Conservation (phyloP, 257 asterid genomes). For the Solanum clarkiae region DNA sequence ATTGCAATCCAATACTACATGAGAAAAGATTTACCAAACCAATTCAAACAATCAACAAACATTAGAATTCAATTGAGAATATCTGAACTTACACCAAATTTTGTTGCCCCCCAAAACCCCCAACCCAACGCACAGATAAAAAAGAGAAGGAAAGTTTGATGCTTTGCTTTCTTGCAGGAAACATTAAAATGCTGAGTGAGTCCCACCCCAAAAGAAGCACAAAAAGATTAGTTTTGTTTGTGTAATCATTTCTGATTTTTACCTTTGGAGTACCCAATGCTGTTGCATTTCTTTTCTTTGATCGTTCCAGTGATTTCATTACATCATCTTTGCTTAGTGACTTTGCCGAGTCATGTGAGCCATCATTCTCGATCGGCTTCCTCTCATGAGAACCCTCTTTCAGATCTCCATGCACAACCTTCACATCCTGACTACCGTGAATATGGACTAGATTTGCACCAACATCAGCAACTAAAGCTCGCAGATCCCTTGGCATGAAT, state of each 20-base stretch:
- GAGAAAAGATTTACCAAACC: background rate
- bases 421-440: slow-evolving; percentile 4
- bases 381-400: slow-evolving; percentile 19
- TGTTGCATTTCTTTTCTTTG: slow-evolving; percentile 92
- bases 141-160: background rate
- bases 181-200: background rate
- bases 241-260: background rate
- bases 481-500: slow-evolving; percentile 85
- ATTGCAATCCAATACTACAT: background rate
- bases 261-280: slow-evolving; percentile 98
- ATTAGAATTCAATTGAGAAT: background rate
- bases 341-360: slow-evolving; percentile 20
- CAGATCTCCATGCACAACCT: slow-evolving; percentile 26
- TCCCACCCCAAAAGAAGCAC: background rate
- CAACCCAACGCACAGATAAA: background rate
- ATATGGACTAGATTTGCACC: slow-evolving; percentile 56
- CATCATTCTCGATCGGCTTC: slow-evolving; percentile 16
- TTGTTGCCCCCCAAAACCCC: background rate
- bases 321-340: slow-evolving; percentile 56
- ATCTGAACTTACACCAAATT: background rate
- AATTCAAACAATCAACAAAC: background rate
- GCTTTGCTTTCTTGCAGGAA: background rate
- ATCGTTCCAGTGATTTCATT: slow-evolving; percentile 71
- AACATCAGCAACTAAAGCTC: slow-evolving; percentile 80
- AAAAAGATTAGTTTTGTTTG: background rate